Conservation (phyloP, 441 rosid species). For the Eutrema salsugineum region DNA sequence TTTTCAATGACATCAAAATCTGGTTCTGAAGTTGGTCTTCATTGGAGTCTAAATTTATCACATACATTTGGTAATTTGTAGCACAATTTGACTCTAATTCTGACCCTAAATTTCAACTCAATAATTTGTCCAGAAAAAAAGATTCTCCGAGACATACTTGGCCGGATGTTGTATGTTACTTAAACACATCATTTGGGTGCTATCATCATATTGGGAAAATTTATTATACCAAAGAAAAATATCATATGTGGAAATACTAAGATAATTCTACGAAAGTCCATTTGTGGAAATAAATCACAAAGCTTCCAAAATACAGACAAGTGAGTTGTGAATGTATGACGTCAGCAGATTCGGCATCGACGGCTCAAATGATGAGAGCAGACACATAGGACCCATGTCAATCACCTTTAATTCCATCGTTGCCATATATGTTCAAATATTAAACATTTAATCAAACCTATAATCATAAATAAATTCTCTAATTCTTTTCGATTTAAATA, state of each 20-base stretch:
- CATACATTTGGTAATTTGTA: background rate
- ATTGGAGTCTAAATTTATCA: background rate
- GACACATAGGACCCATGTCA: constrained; percentile 25
- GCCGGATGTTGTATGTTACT: background rate
- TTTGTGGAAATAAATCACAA: constrained; percentile 28
- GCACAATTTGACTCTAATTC: background rate
- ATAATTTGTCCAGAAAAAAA: background rate
- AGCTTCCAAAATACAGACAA: constrained; percentile 23
- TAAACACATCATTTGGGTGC: background rate
- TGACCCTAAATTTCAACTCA: background rate
- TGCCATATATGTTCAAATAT: constrained; percentile 17
- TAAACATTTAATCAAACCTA: constrained; percentile 28
- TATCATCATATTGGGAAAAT: background rate
- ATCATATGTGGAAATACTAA: constrained; percentile 10
- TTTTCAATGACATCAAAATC: background rate
- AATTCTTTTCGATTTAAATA: background rate
- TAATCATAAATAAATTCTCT: constrained; percentile 16
- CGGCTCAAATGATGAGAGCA: constrained; percentile 33
- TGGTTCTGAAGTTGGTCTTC: background rate
- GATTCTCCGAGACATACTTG: background rate
- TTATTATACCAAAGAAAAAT: background rate
- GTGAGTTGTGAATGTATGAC: constrained; percentile 16
- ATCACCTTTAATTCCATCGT: constrained; percentile 26
- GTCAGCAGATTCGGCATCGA: constrained; percentile 41
- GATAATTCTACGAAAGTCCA: constrained; percentile 7